phyloP scores from a whole-genome alignment of 2,329 filamentous ascomycete genomes.

The Huntiella abstrusa region DNA sequence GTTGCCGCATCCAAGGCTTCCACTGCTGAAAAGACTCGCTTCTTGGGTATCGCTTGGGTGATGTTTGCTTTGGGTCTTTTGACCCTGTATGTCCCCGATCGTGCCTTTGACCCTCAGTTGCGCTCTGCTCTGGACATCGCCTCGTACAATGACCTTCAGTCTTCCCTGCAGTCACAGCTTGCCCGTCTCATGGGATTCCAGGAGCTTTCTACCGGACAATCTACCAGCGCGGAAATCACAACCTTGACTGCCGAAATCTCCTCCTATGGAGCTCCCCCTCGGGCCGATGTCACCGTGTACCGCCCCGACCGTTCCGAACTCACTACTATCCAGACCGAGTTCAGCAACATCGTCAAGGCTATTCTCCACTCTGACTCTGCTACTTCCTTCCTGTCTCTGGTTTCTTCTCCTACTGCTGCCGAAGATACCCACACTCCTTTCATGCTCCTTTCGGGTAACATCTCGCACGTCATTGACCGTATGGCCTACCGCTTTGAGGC shows the following conservation, averaged over 20 bases:
- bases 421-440: slow-evolving; percentile 24
- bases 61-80: slow-evolving; percentile 57
- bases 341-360: slow-evolving; percentile 55
- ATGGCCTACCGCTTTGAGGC: slow-evolving; percentile 51
- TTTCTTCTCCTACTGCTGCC: slow-evolving; percentile 12
- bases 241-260: slow-evolving; percentile 42
- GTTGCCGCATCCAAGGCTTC: slow-evolving; percentile 21
- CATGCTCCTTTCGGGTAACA: slow-evolving; percentile 32
- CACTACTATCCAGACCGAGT: slow-evolving; percentile 59
- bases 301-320: slow-evolving; percentile 52
- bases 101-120: slow-evolving; percentile 64
- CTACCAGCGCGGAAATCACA: slow-evolving; percentile 46
- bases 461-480: slow-evolving; percentile 51
- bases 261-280: slow-evolving; percentile 46
- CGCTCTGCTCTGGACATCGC: slow-evolving; percentile 45
- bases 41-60: slow-evolving; percentile 46
- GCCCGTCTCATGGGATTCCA: slow-evolving; percentile 48
- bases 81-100: slow-evolving; percentile 68
- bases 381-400: slow-evolving; percentile 13
- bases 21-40: slow-evolving; percentile 15
- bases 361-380: slow-evolving; percentile 28
- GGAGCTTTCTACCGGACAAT: slow-evolving; percentile 44
- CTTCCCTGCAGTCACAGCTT: slow-evolving; percentile 36
- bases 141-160: slow-evolving; percentile 35
- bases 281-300: slow-evolving; percentile 46